A percentile compares a stretch with the other conserved stretches of the same genome.
phyloP scores from a whole-genome alignment of 2,329 filamentous ascomycete species.

The Furcasterigmium sp. region DNA sequence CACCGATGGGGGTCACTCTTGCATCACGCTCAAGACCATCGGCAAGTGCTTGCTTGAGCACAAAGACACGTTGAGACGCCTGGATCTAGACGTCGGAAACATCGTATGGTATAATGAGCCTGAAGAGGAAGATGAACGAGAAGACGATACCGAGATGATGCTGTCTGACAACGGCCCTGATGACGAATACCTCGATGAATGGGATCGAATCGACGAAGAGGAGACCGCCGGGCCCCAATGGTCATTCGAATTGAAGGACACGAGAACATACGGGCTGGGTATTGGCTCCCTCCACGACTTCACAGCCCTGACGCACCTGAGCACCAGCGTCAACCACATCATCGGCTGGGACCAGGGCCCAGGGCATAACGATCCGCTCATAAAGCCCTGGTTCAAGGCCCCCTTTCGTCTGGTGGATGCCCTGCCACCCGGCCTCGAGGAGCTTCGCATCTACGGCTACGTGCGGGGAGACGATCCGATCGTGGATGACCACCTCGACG shows the following conservation, averaged over 20 bases:
- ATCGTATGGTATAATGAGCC: background rate
- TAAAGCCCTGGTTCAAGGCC: background rate
- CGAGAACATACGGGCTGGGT: conserved; percentile 2
- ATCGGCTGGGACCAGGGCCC: background rate
- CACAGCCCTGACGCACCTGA: conserved; percentile 5
- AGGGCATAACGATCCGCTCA: background rate
- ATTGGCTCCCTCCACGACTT: conserved; percentile 9
- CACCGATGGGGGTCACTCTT: background rate
- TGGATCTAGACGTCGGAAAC: conserved; percentile 7
- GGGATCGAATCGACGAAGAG: conserved; percentile 1
- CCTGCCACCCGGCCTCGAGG: conserved; percentile 8
- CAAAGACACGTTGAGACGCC: conserved; percentile 2
- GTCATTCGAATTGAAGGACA: background rate
- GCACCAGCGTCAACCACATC: background rate
- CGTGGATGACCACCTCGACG: conserved; percentile 3
- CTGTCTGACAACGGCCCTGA: conserved; percentile 26
- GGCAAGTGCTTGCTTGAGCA: conserved; percentile 6
- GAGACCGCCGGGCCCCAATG: background rate
- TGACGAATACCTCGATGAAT: conserved; percentile 22
- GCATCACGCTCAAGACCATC: conserved; percentile 3
- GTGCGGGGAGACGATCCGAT: conserved; percentile 2
- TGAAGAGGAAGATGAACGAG: background rate
- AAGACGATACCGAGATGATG: too few relatives aligned
- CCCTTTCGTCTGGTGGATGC: conserved; percentile 8
- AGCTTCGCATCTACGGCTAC: conserved; percentile 10